These are phyloP conservation scores for Starmerella lactis-condensi DNA, from an alignment of 805 yeast species.

Conservation along the genomic window DNA sequence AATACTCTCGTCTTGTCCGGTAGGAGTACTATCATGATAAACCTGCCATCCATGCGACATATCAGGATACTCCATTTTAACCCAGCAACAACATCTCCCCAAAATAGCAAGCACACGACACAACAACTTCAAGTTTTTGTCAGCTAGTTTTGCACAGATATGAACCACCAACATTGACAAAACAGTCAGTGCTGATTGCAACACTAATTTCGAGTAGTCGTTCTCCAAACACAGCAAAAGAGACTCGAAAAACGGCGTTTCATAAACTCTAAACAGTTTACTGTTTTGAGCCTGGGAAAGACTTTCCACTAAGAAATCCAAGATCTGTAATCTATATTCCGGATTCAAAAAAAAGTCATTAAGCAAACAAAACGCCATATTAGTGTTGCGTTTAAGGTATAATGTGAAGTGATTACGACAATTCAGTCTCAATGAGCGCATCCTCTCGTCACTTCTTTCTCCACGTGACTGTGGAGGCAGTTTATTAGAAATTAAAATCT, in stretches of 20 bases:
- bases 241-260: conserved; percentile 14
- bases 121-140: conserved; percentile 17
- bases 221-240: conserved; percentile 18
- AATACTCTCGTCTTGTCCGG: conserved; percentile 7
- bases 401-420: conserved; percentile 26
- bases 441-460: conserved; percentile 27
- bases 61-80: neutral
- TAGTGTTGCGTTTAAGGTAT: conserved; percentile 28
- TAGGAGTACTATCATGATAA: conserved; percentile 1
- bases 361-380: conserved; percentile 24
- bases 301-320: conserved; percentile 24
- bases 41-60: conserved; percentile 2
- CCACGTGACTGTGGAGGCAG: conserved; percentile 2
- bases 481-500: conserved; percentile 14
- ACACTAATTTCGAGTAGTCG: conserved; percentile 27
- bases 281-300: conserved; percentile 13
- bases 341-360: conserved; percentile 24
- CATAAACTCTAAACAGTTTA: conserved; percentile 15
- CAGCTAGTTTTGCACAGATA: conserved; percentile 22
- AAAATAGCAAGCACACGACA: conserved; percentile 30
- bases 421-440: conserved; percentile 31
- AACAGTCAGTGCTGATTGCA: conserved; percentile 25
- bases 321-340: conserved; percentile 24
- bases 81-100: conserved; percentile 29
- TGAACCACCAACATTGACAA: conserved; percentile 32